A percentile compares a stretch with the other conserved stretches of the same genome.
These are phyloP conservation scores for Aspergillus calidoustus DNA, from an alignment of 2,329 filamentous ascomycete genomes.

Conservation along the genomic window DNA sequence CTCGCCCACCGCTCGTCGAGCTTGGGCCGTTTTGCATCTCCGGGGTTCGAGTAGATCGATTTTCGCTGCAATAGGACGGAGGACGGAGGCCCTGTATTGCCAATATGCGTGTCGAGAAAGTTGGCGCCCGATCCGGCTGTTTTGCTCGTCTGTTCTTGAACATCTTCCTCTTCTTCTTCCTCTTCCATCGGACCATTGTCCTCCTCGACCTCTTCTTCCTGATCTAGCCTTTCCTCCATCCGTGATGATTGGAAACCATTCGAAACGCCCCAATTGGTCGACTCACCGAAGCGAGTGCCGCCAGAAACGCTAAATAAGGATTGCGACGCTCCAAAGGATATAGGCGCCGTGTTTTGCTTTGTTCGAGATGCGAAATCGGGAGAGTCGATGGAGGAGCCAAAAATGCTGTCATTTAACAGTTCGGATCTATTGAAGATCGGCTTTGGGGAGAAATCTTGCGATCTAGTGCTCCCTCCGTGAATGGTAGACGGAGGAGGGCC, in stretches of 20 bases:
- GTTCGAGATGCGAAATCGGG: slow-evolving; percentile 36
- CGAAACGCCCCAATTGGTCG: slow-evolving; percentile 30
- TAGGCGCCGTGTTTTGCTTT: slow-evolving; percentile 30
- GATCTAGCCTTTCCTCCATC: slow-evolving; percentile 31
- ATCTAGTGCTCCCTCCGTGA: slow-evolving; percentile 51
- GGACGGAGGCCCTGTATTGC: slow-evolving; percentile 30
- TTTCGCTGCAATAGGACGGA: slow-evolving; percentile 34
- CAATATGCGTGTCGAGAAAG: slow-evolving; percentile 39
- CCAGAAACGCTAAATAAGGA: slow-evolving; percentile 35
- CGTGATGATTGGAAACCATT: slow-evolving; percentile 33
- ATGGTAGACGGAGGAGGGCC: slow-evolving; percentile 57
- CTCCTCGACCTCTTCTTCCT: slow-evolving; percentile 44
- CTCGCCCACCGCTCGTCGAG: slow-evolving; percentile 46
- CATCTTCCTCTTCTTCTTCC: slow-evolving; percentile 47
- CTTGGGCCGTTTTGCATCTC: slow-evolving; percentile 47
- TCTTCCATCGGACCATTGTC: slow-evolving; percentile 47
- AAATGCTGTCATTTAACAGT: slow-evolving; percentile 43
- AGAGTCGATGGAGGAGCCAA: slow-evolving; percentile 43
- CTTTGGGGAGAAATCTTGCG: slow-evolving; percentile 42
- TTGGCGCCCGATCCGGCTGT: slow-evolving; percentile 28
- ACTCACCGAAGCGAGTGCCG: slow-evolving; percentile 32
- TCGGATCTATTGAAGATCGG: slow-evolving; percentile 44
- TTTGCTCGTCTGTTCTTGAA: slow-evolving; percentile 31
- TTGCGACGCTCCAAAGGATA: slow-evolving; percentile 32
- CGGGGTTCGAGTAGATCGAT: slow-evolving; percentile 48